These are phyloP conservation scores for Termitomyces sp. DNA, from an alignment of 768 basidiomycete species.

Conservation along the genomic window DNA sequence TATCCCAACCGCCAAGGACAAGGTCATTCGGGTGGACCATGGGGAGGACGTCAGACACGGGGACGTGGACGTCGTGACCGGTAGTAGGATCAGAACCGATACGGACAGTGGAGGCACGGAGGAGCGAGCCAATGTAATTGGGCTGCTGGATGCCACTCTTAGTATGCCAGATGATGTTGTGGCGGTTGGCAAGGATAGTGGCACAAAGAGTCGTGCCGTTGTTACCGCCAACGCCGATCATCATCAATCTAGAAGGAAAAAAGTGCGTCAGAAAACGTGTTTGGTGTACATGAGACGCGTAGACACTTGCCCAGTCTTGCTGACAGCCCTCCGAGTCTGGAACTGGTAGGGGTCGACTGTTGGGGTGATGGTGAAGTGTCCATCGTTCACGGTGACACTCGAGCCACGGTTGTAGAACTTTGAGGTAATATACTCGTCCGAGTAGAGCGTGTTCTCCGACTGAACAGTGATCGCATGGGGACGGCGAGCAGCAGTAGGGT, in stretches of 20 bases:
- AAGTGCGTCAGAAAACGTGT: background rate
- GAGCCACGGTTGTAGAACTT: slow-evolving; percentile 81
- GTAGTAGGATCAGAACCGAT: slow-evolving; percentile 76
- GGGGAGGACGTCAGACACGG: slow-evolving; percentile 87
- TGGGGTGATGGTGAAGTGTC: slow-evolving; percentile 75
- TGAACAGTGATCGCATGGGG: slow-evolving; percentile 73
- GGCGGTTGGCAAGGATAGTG: slow-evolving; percentile 92
- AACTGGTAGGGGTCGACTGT: slow-evolving; percentile 83
- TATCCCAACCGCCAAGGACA: slow-evolving; percentile 98
- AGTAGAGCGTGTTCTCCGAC: slow-evolving; percentile 76
- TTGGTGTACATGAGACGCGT: background rate
- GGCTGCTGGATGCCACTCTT: slow-evolving; percentile 89
- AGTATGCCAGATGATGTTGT: slow-evolving; percentile 93
- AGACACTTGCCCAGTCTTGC: slow-evolving; percentile 80
- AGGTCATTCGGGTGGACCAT: slow-evolving; percentile 99
- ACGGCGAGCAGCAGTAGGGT: slow-evolving; percentile 83
- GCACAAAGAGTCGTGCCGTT: slow-evolving; percentile 94
- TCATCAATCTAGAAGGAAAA: slow-evolving; percentile 69
- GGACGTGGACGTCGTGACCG: slow-evolving; percentile 89
- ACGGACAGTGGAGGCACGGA: slow-evolving; percentile 92
- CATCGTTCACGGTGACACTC: slow-evolving; percentile 60
- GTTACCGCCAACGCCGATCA: slow-evolving; percentile 97
- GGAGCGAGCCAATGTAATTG: slow-evolving; percentile 96
- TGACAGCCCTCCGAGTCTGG: slow-evolving; percentile 80
- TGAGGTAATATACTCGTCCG: slow-evolving; percentile 77